A percentile compares a stretch with the other conserved stretches of the same genome.
These are phyloP conservation scores for Camelina neglecta DNA, from an alignment of 345 rosid species.

Conservation along the genomic window DNA sequence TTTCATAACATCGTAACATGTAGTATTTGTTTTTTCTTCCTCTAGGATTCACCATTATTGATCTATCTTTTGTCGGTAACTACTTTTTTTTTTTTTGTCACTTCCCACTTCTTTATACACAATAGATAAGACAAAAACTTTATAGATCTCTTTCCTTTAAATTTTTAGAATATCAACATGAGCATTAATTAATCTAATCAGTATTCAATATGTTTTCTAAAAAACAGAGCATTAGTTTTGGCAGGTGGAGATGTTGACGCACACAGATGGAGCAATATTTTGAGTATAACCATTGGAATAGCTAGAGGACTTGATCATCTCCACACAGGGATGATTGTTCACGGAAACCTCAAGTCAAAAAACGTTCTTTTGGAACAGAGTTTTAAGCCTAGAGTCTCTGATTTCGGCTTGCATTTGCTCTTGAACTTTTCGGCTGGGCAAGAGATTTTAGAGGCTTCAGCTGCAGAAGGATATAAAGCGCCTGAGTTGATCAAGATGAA, in stretches of 20 bases:
- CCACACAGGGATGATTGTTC: slow-evolving; percentile 66
- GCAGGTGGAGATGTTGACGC: slow-evolving; percentile 66
- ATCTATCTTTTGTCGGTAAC: slow-evolving; percentile 43
- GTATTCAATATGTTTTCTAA: slow-evolving; percentile 1
- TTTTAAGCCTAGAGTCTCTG: slow-evolving; percentile 65
- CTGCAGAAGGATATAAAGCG: slow-evolving; percentile 85
- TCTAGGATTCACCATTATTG: slow-evolving; percentile 31
- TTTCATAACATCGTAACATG: not conserved
- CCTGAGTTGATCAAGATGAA: slow-evolving; percentile 90
- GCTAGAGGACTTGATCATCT: slow-evolving; percentile 80
- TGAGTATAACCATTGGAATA: slow-evolving; percentile 62
- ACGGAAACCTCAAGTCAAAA: slow-evolving; percentile 88
- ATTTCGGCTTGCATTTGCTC: slow-evolving; percentile 70
- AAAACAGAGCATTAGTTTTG: slow-evolving; percentile 21
- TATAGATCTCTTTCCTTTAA: slow-evolving; percentile 18
- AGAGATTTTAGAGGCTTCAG: slow-evolving; percentile 75
- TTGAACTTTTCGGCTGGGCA: slow-evolving; percentile 68
- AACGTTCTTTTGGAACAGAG: slow-evolving; percentile 62
- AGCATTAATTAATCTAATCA: not conserved
- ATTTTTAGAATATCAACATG: slow-evolving; percentile 27
- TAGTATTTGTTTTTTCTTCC: not conserved
- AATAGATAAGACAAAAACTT: slow-evolving; percentile 36
- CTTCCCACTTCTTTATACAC: slow-evolving; percentile 30
- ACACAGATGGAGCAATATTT: slow-evolving; percentile 61
- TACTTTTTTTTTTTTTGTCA: slow-evolving; percentile 26